phyloP scores from a whole-genome alignment of 2,329 filamentous ascomycete species.

The Pleoardoris graminearum region DNA sequence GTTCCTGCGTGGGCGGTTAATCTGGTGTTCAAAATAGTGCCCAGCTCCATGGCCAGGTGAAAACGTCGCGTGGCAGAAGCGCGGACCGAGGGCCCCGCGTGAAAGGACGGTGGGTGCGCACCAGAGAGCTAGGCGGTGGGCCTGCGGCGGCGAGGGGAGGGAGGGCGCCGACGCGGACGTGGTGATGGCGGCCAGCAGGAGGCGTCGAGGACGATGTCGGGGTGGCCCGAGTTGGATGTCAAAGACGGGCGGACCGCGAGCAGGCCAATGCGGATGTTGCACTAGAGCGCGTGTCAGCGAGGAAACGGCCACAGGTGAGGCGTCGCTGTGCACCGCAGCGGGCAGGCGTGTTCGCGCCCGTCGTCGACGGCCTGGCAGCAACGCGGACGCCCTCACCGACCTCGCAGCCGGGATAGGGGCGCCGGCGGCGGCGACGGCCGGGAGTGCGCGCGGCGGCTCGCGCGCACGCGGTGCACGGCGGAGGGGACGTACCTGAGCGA shows the following conservation, averaged over 20 bases:
- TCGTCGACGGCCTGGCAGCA: conserved; percentile 28
- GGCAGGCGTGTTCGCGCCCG: conserved; percentile 20
- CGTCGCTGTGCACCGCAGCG: background rate
- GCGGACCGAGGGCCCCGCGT: conserved; percentile 15
- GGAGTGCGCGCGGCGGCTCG: conserved; percentile 22
- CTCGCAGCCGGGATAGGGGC: conserved; percentile 43
- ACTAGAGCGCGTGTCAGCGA: conserved; percentile 39
- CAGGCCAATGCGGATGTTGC: conserved; percentile 46
- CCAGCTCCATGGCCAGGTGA: conserved; percentile 43
- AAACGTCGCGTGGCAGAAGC: conserved; percentile 16
- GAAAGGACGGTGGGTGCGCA: conserved; percentile 17
- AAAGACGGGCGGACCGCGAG: conserved; percentile 41
- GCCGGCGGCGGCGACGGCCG: conserved; percentile 25
- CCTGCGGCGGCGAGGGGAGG: conserved; percentile 25
- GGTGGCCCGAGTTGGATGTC: conserved; percentile 37
- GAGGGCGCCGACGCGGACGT: conserved; percentile 20
- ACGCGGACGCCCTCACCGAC: conserved; percentile 35
- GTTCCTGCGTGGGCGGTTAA: conserved; percentile 45
- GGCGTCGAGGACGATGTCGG: conserved; percentile 23
- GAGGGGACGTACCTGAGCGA: conserved; percentile 38
- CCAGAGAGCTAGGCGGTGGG: conserved; percentile 26
- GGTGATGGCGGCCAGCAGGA: conserved; percentile 26
- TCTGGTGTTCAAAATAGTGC: conserved; percentile 49
- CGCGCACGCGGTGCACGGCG: conserved; percentile 15
- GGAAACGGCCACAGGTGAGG: conserved; percentile 11